Conservation (phyloP, 2,329 filamentous ascomycete genomes). For the Colletotrichum lupini region DNA sequence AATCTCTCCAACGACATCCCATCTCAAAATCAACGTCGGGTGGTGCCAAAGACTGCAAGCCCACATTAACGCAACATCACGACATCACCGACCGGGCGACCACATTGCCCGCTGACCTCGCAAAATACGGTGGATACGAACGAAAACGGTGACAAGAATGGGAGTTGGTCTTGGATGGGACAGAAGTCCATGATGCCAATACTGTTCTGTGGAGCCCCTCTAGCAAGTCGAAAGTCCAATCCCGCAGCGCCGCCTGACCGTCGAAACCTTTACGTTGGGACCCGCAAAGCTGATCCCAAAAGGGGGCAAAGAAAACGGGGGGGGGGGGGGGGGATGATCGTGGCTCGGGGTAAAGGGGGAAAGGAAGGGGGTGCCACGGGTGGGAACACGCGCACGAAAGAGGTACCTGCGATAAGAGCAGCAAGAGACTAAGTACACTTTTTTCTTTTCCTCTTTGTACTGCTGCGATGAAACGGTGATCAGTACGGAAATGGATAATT, state of each 20-base stretch:
- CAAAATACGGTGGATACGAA: not conserved
- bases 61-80: not conserved
- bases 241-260: not conserved
- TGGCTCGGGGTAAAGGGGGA: not conserved
- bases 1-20: conserved; percentile 33
- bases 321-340: not conserved
- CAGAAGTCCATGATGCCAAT: not conserved
- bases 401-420: not conserved
- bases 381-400: not conserved
- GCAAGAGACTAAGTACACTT: not conserved
- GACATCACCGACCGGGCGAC: not conserved
- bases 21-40: not conserved
- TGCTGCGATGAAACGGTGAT: conserved; percentile 1
- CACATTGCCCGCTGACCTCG: not conserved
- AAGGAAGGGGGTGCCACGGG: not conserved
- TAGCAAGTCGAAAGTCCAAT: not conserved
- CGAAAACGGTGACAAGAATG: not conserved
- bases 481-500: too few species aligned
- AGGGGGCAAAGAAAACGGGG: not conserved
- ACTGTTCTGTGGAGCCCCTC: not conserved
- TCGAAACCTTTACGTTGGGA: not conserved
- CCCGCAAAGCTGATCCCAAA: not conserved
- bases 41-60: not conserved
- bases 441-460: not conserved
- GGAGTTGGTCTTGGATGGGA: not conserved